A percentile compares a stretch with the other conserved stretches of the same genome.
These are phyloP conservation scores for Oxyria digyna DNA, from an alignment of 148 eudicot genomes.

Conservation along the genomic window DNA sequence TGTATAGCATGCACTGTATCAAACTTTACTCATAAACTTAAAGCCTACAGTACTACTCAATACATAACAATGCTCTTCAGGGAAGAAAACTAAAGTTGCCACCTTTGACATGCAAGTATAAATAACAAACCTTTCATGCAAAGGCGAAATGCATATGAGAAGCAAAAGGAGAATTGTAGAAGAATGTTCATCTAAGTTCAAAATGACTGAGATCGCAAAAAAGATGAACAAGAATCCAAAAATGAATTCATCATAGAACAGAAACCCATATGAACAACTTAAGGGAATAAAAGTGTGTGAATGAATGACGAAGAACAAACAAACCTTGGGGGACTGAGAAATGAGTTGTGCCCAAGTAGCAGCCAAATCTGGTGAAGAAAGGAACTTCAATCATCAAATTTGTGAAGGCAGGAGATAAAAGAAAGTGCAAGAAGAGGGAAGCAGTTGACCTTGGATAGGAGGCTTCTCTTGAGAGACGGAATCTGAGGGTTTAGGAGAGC, in stretches of 20 bases:
- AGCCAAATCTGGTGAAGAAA: slow-evolving; percentile 27
- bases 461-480: slow-evolving; percentile 32
- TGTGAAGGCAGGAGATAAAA: not conserved
- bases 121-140: not conserved
- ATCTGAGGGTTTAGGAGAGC: slow-evolving; percentile 20
- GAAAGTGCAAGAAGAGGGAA: slow-evolving; percentile 14
- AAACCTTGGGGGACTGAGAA: slow-evolving; percentile 74
- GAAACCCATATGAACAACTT: not conserved
- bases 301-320: slow-evolving; percentile 11
- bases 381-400: not conserved
- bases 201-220: not conserved
- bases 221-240: not conserved
- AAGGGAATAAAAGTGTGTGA: not conserved
- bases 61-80: not conserved
- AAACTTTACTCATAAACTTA: not conserved
- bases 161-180: not conserved
- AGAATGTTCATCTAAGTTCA: not conserved
- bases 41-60: not conserved
- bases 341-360: slow-evolving; percentile 88
- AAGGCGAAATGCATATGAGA: not conserved
- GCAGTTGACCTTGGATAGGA: slow-evolving; percentile 24
- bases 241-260: not conserved
- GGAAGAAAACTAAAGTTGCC: not conserved
- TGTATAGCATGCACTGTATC: not conserved
- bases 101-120: not conserved